Evolutionary conservation across 108 stramenopile genomes (phyloP).

Genomic region (Skeletonema grethae): DNA sequence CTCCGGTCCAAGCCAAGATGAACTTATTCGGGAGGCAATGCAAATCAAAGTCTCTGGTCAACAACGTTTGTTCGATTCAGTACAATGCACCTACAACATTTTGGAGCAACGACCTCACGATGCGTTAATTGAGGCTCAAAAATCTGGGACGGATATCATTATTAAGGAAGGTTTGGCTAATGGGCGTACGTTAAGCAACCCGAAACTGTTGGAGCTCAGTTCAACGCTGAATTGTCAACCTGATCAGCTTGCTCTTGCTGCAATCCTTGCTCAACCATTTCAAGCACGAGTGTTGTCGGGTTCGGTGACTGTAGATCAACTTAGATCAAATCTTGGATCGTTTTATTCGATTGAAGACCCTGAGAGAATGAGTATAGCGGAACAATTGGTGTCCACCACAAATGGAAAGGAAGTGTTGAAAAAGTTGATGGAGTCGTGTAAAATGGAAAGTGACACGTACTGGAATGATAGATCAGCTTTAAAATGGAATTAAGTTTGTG

Average conservation of each 20-base stretch:
- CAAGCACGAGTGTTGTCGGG: slow-evolving; percentile 71
- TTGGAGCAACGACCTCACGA: slow-evolving; percentile 65
- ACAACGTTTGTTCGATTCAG: slow-evolving; percentile 70
- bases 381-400: slow-evolving; percentile 32
- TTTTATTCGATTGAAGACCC: background rate
- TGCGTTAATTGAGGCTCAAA: slow-evolving; percentile 58
- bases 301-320: slow-evolving; percentile 68
- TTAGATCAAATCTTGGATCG: slow-evolving; percentile 64
- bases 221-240: slow-evolving; percentile 51
- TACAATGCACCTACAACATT: slow-evolving; percentile 84
- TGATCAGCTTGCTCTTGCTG: slow-evolving; percentile 71
- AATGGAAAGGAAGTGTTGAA: slow-evolving; percentile 41
- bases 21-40: slow-evolving; percentile 62
- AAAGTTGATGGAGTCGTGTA: slow-evolving; percentile 54
- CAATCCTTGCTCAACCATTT: slow-evolving; percentile 76
- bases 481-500: slow-evolving; percentile 60
- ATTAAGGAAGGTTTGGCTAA: slow-evolving; percentile 87
- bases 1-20: slow-evolving; percentile 64
- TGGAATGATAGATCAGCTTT: slow-evolving; percentile 67
- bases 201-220: slow-evolving; percentile 38
- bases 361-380: slow-evolving; percentile 17
- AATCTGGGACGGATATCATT: slow-evolving; percentile 71
- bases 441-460: slow-evolving; percentile 62
- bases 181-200: slow-evolving; percentile 56
- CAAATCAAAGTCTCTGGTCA: slow-evolving; percentile 39